Evolutionary conservation across 1,284 basidiomycete species (phyloP), one percentile per base, ranked within the genome.

Genomic region (Trichosporon asahii): DNA sequence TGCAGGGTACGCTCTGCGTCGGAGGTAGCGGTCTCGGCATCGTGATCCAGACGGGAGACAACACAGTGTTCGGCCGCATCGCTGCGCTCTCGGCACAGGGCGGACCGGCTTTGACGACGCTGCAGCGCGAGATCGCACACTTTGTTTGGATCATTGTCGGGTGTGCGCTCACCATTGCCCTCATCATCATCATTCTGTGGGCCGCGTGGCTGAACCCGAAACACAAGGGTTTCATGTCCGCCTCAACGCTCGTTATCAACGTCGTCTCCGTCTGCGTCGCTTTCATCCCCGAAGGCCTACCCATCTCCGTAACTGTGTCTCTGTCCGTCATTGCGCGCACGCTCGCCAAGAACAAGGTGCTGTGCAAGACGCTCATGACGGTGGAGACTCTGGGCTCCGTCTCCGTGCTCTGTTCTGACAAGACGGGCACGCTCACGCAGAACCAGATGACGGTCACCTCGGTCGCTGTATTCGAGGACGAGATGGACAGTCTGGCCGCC

Each of bases 1-100:
- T 90, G 14, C 87, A 89, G 80, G 89, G 89, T 14, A 90, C 89
- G 0, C 84, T 88, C 29, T 89, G 88, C 74, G 86, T 88, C 1
- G 86, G 86, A 63, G 89, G 90, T 5, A 86, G 80, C 29, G 89
- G 88, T 66, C 82, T 82, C n/a, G 80, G 79, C 35, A 79, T 88
- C 21, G 88, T 89, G 25, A 86, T 89, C 67, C 86, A 87, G 61
- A 88, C 87, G 0, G 88, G 89, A 57, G 86, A 89, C 77, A 84
- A 82, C 40, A 88, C 89, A 2, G 86, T 86, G 66, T 87, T 85
- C 67, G 90, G 90, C n/a, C 85, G 88, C 49, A 86, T 89, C 71
- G 86, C 89, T 66, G 84, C 86, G 74, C 85, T 88, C 73, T 88
- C 88, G 0, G 85, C 83, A 15, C 81, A 86, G 72, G 84, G 85